Evolutionary conservation across 768 basidiomycete genomes (phyloP), one percentile per base, ranked within the genome.

Genomic region (Agaricus bisporus): DNA sequence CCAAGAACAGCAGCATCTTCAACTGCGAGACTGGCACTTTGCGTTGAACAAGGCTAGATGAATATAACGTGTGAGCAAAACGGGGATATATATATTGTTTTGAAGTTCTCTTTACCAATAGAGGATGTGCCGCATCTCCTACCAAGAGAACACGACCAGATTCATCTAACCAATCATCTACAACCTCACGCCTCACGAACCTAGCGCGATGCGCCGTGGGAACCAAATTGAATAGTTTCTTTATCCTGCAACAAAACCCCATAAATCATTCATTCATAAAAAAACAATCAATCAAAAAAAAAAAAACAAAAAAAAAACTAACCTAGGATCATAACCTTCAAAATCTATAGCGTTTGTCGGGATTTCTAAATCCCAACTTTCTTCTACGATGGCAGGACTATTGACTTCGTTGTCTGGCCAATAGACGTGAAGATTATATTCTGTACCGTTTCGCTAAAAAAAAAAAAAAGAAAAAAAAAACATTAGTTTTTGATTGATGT

Each of bases 1-100:
- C 76, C 81, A 18, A 83, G 66, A 10, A 78, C 73, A n/a, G 75
- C 78, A 0, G 81, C 79, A 56, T 83, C 82, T 63, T 83, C 81
- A 5, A 82, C 64, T 1, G 74, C 75, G 49, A 81, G 72, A 28
- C 70, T 70, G 1, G 70, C 64, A 4, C 70, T 68, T 55, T 82
- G 80, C 18, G 70, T 70, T 0, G 73, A 76, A 43, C 76, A 74
- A 15, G 78, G 76, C 80, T 82, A 22, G 29, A 26, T 55, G n/a
- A n/a, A n/a, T 41, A 28, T n/a, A 9, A 15, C 48, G 25, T 11
- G 29, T n/a, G 20, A 50, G 60, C 57, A 48, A 42, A 15, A n/a
- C n/a, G n/a, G 15, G 32, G 35, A 32, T 37, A 12, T 14, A 20
- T 45, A 12, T n/a, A n/a, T n/a, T n/a, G n/a, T n/a, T n/a, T n/a